These are phyloP conservation scores for Debaryomyces hansenii DNA, from an alignment of 805 yeast genomes.

Conservation along the genomic window DNA sequence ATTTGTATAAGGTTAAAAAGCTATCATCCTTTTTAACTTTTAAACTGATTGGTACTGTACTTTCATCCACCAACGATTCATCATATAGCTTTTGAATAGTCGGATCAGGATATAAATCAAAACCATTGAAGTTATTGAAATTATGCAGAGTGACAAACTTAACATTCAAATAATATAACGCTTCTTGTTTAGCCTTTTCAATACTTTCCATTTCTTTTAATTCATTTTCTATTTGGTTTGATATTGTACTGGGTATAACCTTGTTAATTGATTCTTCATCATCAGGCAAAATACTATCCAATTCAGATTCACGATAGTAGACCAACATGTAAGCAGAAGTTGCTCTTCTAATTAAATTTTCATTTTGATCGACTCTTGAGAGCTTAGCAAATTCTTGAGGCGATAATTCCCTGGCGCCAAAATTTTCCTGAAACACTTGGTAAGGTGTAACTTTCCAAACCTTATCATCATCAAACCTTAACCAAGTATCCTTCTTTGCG, in stretches of 20 bases:
- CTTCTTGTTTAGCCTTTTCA: slow-evolving; percentile 66
- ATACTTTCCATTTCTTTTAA: slow-evolving; percentile 54
- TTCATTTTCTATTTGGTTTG: slow-evolving; percentile 65
- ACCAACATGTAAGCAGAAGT: slow-evolving; percentile 98
- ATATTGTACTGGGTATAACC: slow-evolving; percentile 62
- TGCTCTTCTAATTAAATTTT: slow-evolving; percentile 67
- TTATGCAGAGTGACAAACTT: slow-evolving; percentile 54
- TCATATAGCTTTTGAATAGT: slow-evolving; percentile 43
- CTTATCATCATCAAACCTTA: slow-evolving; percentile 90
- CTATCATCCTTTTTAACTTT: slow-evolving; percentile 59
- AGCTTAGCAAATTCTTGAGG: slow-evolving; percentile 49
- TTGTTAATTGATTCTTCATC: slow-evolving; percentile 45
- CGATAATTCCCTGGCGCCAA: slow-evolving; percentile 70
- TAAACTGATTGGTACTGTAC: slow-evolving; percentile 48
- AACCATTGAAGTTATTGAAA: slow-evolving; percentile 64
- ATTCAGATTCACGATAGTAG: slow-evolving; percentile 67
- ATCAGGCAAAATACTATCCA: slow-evolving; percentile 59
- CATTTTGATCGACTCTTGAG: slow-evolving; percentile 61
- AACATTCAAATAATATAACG: slow-evolving; percentile 44
- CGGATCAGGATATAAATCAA: slow-evolving; percentile 74
- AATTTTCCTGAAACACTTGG: slow-evolving; percentile 90
- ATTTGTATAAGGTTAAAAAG: slow-evolving; percentile 48
- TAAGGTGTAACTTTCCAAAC: slow-evolving; percentile 83
- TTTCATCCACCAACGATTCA: slow-evolving; percentile 47
- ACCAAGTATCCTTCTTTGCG: slow-evolving; percentile 66